phyloP scores from a whole-genome alignment of 306 rosid genomes.

The Cicer arietinum region DNA sequence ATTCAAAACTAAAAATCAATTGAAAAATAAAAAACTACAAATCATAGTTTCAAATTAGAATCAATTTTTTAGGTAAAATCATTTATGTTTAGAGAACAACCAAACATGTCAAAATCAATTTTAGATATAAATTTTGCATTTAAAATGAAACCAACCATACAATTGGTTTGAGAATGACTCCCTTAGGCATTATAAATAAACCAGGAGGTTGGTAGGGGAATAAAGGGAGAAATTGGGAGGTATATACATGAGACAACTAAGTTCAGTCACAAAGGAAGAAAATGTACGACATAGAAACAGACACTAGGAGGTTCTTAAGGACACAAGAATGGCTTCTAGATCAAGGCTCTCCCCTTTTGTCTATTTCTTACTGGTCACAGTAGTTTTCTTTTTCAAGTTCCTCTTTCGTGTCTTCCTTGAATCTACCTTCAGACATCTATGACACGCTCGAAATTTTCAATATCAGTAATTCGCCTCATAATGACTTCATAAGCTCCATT shows the following conservation, averaged over 20 bases:
- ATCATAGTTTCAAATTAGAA: too few species aligned
- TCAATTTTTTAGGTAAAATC: too few species aligned
- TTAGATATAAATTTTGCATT: too few species aligned
- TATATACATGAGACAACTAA: slow-evolving; percentile 6
- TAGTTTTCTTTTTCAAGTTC: slow-evolving; percentile 21
- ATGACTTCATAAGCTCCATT: slow-evolving; percentile 18
- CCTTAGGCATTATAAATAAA: neutral
- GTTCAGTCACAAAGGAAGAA: neutral
- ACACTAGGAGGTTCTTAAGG: neutral
- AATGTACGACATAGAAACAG: neutral
- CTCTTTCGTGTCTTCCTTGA: slow-evolving; percentile 5
- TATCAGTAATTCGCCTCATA: slow-evolving; percentile 7
- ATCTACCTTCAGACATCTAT: neutral
- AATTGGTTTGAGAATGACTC: too few species aligned
- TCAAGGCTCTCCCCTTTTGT: slow-evolving; percentile 13
- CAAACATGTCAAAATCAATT: too few species aligned
- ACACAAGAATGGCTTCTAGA: slow-evolving; percentile 12
- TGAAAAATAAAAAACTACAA: too few species aligned
- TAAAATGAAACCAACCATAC: too few species aligned
- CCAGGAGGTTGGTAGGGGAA: neutral
- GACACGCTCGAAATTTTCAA: slow-evolving; percentile 17
- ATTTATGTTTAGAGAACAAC: too few species aligned
- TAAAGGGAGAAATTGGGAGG: neutral
- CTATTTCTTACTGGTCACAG: neutral
- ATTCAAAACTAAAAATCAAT: too few species aligned